Base-by-base conservation (phyloP, 2,329 filamentous ascomycete genomes). In the Penicillium frequentans region DNA sequence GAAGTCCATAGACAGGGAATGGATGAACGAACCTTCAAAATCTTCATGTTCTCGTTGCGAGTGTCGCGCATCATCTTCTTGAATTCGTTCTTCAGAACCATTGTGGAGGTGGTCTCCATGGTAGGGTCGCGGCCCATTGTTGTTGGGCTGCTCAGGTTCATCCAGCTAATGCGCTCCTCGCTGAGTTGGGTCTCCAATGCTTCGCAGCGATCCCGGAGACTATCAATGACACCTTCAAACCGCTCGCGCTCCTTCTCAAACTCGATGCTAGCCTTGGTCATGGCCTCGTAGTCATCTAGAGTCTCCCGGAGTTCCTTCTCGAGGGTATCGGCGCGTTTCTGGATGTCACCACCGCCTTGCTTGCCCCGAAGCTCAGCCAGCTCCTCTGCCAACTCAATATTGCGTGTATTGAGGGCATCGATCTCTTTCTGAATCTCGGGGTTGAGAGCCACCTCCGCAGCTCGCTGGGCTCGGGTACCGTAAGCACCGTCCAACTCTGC, bases 401-500 rank as follows among this genome's bases (percentile, higher is more conserved):
- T 84, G 11, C 74, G 77, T 5, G 77, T 76, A 26, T 74, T 79
- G 39, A 87, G 75, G 9, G 79, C 79, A 57, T 86, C 84, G 24
- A 88, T 78, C 67, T 88, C 84, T 54, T 80, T 82, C 66, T 85
- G 83, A 44, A 86, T 79, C 23, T 78, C 79, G 3, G 82, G 83
- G 49, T 85, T 84, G 47, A 79, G 77, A 10, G 84, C 84, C 11
- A 83, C 83, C 69, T 88, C 86, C n/a, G 86, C 87, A 13, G 86
- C 86, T 31, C 88, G 84, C 70, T 90, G 81, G 10, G 86, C 83
- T 51, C 87, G 81, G n/a, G 82, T 84, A 42, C 95, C 95, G 70
- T 98, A 97, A 70, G 96, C 96, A 60, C 91, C 91, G 67, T 96
- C 95, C 26, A 98, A 90, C 73, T 98, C 93, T 52, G 93, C 91